A percentile compares a stretch with the other conserved stretches of the same genome.
phyloP scores from a whole-genome alignment of 352 stramenopile species.

The Pythium aquatile region DNA sequence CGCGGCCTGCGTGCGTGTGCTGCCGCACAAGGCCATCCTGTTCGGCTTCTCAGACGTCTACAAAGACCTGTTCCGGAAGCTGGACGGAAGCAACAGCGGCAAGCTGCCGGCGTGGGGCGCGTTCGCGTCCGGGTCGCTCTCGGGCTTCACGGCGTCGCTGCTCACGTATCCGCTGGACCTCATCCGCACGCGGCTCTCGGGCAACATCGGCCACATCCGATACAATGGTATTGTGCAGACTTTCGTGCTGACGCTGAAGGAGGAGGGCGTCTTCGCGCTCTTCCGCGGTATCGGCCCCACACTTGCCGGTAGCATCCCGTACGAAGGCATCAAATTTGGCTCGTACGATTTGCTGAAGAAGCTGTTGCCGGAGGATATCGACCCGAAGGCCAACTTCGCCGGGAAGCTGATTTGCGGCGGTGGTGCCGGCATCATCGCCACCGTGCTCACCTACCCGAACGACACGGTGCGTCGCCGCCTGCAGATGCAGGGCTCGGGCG shows the following conservation, averaged over 20 bases:
- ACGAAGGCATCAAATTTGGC: conserved; percentile 84
- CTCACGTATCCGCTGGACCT: conserved; percentile 87
- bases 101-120: conserved; percentile 49
- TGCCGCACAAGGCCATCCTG: conserved; percentile 76
- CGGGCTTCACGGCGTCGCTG: conserved; percentile 82
- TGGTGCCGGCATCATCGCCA: conserved; percentile 77
- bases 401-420: conserved; percentile 78
- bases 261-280: conserved; percentile 62
- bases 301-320: conserved; percentile 66
- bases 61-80: conserved; percentile 65
- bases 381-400: conserved; percentile 53
- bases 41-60: conserved; percentile 88
- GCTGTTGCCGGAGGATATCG: conserved; percentile 52
- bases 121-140: conserved; percentile 70
- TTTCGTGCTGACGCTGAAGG: conserved; percentile 59
- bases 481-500: conserved; percentile 85
- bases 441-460: conserved; percentile 87
- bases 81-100: conserved; percentile 19
- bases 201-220: conserved; percentile 63
- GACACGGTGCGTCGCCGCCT: conserved; percentile 83
- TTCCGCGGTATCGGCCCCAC: conserved; percentile 76
- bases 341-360: conserved; percentile 70
- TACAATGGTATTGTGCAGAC: conserved; percentile 77
- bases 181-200: conserved; percentile 76
- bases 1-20: conserved; percentile 72